phyloP scores from a whole-genome alignment of 2,329 filamentous ascomycete species.

The Paracamarosporium sp. region DNA sequence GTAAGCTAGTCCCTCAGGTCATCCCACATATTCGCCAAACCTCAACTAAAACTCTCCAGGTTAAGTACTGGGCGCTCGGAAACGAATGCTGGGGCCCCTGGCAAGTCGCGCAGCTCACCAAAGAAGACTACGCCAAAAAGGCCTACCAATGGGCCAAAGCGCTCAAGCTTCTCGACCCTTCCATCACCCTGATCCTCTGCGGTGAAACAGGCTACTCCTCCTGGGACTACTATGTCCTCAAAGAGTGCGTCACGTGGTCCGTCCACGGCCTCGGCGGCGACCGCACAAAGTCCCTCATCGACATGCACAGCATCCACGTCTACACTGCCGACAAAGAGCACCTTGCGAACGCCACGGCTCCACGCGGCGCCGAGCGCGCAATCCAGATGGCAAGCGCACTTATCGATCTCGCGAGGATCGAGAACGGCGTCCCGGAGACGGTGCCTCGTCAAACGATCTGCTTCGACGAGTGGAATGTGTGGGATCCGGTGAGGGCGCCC shows the following conservation, averaged over 20 bases:
- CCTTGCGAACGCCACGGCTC: conserved; percentile 57
- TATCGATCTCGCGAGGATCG: conserved; percentile 76
- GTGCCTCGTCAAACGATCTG: conserved; percentile 74
- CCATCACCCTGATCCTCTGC: conserved; percentile 73
- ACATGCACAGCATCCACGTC: conserved; percentile 83
- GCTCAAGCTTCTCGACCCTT: conserved; percentile 74
- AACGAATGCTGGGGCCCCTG: conserved; percentile 75
- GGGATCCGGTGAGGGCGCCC: conserved; percentile 74
- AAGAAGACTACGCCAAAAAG: conserved; percentile 72
- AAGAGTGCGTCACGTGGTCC: conserved; percentile 67
- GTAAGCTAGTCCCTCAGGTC: conserved; percentile 39
- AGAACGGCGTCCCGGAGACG: conserved; percentile 66
- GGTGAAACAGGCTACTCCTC: conserved; percentile 71
- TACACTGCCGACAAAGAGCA: conserved; percentile 69
- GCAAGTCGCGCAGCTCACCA: conserved; percentile 73
- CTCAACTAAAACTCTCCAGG: conserved; percentile 20
- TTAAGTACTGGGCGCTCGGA: conserved; percentile 87
- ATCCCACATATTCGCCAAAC: no score
- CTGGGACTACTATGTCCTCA: conserved; percentile 78
- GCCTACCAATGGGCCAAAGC: conserved; percentile 77
- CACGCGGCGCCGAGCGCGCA: conserved; percentile 73
- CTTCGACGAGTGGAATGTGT: conserved; percentile 88
- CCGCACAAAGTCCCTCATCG: conserved; percentile 62
- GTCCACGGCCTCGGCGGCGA: conserved; percentile 57
- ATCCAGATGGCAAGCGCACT: conserved; percentile 73